Percentiles rank a stretch among this genome's conserved stretches.
phyloP scores from a whole-genome alignment of 345 rosid species.

The Syzygium jambos region DNA sequence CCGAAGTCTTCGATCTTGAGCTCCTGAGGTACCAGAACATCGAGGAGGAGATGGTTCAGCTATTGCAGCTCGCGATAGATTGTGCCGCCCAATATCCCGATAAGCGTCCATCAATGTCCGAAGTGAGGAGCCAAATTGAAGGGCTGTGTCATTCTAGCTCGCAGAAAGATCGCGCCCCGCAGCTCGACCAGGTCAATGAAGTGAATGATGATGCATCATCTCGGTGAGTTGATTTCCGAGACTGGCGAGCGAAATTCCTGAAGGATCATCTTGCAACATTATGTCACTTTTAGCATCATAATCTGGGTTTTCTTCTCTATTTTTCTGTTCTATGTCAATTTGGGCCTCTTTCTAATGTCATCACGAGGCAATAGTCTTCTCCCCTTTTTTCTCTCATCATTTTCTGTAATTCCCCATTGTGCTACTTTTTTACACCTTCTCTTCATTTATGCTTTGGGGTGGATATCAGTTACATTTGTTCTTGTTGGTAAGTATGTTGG shows the following conservation, averaged over 20 bases:
- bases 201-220: conserved; percentile 9
- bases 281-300: background rate
- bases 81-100: conserved; percentile 68
- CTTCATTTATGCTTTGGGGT: conserved; percentile 13
- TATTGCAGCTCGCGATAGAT: conserved; percentile 55
- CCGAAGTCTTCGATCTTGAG: conserved; percentile 59
- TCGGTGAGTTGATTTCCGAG: conserved; percentile 12
- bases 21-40: conserved; percentile 47
- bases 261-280: conserved; percentile 7
- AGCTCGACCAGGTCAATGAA: conserved; percentile 5
- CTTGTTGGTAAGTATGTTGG: conserved; percentile 34
- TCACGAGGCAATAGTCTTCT: conserved; percentile 13
- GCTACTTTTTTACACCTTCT: background rate
- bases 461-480: conserved; percentile 17
- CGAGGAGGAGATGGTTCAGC: conserved; percentile 63
- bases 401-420: background rate
- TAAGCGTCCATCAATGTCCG: conserved; percentile 52
- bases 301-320: background rate
- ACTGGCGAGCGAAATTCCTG: background rate
- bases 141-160: conserved; percentile 19
- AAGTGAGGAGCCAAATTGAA: conserved; percentile 38
- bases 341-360: conserved; percentile 3
- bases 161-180: background rate
- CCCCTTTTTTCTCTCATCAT: background rate
- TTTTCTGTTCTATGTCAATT: conserved; percentile 8